phyloP scores from a whole-genome alignment of 768 basidiomycete species.

The Mycena filopes region DNA sequence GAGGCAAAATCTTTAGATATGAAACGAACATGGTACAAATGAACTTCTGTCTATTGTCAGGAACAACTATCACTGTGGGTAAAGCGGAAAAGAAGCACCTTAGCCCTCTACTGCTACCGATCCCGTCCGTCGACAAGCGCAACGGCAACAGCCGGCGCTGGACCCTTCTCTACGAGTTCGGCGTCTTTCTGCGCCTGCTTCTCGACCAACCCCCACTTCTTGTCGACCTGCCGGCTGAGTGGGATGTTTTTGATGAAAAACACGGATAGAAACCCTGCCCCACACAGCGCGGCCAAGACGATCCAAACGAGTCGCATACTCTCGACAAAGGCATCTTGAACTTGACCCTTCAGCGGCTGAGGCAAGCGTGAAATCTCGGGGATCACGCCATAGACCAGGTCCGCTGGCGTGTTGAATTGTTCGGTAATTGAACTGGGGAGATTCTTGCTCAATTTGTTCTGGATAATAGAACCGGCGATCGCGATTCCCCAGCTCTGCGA shows the following conservation, averaged over 20 bases:
- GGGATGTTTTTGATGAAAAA: conserved; percentile 10
- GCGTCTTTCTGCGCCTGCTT: not conserved
- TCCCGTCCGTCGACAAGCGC: too few relatives aligned
- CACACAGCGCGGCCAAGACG: not conserved
- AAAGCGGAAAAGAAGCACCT: too few relatives aligned
- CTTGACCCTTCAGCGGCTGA: not conserved
- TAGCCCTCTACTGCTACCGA: too few relatives aligned
- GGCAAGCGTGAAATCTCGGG: not conserved
- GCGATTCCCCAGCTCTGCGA: conserved; percentile 17
- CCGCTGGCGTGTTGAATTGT: not conserved
- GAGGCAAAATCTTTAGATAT: too few relatives aligned
- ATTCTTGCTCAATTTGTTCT: conserved; percentile 1
- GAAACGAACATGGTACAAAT: too few relatives aligned
- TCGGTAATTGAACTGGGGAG: not conserved
- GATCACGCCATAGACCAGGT: not conserved
- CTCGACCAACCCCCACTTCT: conserved; percentile 6
- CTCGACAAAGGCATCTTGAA: conserved; percentile 34
- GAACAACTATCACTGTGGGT: too few relatives aligned
- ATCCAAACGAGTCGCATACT: conserved; percentile 9
- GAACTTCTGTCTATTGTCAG: too few relatives aligned
- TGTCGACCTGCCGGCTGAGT: conserved; percentile 6
- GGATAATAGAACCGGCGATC: conserved; percentile 21
- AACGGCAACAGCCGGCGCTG: too few relatives aligned
- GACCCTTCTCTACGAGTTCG: not conserved
- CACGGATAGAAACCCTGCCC: not conserved